Evolutionary conservation across 2,329 filamentous ascomycete species (phyloP).

Genomic region (Penicillium concentricum): DNA sequence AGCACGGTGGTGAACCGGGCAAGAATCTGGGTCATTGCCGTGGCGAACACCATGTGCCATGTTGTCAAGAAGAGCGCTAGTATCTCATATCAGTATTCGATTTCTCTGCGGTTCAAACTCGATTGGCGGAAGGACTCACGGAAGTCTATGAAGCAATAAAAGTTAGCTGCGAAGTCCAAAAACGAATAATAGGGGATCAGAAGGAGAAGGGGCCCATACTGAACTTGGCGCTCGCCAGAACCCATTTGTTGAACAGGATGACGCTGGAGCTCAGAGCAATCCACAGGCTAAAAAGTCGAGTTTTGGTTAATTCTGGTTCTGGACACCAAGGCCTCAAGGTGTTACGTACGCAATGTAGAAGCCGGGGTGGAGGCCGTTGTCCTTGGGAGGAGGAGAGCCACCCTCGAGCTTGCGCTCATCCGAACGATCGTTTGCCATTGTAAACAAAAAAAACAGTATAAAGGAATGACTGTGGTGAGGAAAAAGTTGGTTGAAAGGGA

Average conservation of each 20-base stretch:
- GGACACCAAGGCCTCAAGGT: neutral
- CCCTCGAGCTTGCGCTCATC: slow-evolving; percentile 29
- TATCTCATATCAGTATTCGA: slow-evolving; percentile 1
- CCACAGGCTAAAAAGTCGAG: slow-evolving; percentile 64
- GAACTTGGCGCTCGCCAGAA: slow-evolving; percentile 80
- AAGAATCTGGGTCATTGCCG: slow-evolving; percentile 87
- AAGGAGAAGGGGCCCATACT: slow-evolving; percentile 52
- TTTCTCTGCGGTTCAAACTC: neutral
- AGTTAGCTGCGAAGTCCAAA: slow-evolving; percentile 9
- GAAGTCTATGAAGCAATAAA: slow-evolving; percentile 38
- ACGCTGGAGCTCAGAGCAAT: slow-evolving; percentile 87
- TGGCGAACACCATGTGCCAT: slow-evolving; percentile 91
- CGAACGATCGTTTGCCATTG: slow-evolving; percentile 26
- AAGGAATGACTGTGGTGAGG: slow-evolving; percentile 29
- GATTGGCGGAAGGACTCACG: slow-evolving; percentile 36
- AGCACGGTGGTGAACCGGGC: slow-evolving; percentile 84
- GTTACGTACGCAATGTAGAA: slow-evolving; percentile 32
- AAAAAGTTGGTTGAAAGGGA: neutral
- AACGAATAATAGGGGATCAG: neutral
- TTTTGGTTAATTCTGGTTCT: slow-evolving; percentile 11
- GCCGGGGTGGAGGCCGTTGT: slow-evolving; percentile 27
- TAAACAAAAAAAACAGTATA: slow-evolving; percentile 16
- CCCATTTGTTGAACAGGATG: slow-evolving; percentile 99
- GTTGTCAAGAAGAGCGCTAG: slow-evolving; percentile 70
- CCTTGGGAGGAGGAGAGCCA: slow-evolving; percentile 20